These are phyloP conservation scores for Gnomoniopsis sp. DNA, from an alignment of 2,329 filamentous ascomycete genomes.

Conservation along the genomic window DNA sequence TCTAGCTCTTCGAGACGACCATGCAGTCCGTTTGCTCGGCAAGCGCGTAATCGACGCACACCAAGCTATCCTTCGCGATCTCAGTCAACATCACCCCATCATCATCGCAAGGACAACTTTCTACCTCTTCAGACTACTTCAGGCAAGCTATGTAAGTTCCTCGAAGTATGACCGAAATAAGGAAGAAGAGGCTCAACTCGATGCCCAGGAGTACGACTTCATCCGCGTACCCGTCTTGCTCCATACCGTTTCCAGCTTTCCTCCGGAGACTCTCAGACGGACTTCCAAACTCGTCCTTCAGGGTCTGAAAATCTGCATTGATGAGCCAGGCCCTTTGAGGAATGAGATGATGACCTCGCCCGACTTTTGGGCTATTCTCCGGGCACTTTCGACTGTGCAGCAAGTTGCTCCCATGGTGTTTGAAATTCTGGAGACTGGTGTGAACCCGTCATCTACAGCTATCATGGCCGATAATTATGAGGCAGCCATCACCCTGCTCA, in stretches of 20 bases:
- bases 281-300: slow-evolving; percentile 73
- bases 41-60: slow-evolving; percentile 76
- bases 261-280: slow-evolving; percentile 71
- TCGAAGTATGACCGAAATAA: slow-evolving; percentile 16
- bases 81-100: slow-evolving; percentile 75
- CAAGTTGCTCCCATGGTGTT: slow-evolving; percentile 78
- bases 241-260: slow-evolving; percentile 85
- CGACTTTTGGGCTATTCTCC: slow-evolving; percentile 92
- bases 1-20: slow-evolving; percentile 70
- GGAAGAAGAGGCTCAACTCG: slow-evolving; percentile 21
- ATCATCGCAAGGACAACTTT: slow-evolving; percentile 79
- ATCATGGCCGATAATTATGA: slow-evolving; percentile 97
- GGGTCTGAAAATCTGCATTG: slow-evolving; percentile 77
- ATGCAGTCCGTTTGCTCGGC: slow-evolving; percentile 69
- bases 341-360: slow-evolving; percentile 95
- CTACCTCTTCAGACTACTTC: slow-evolving; percentile 79
- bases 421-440: slow-evolving; percentile 76
- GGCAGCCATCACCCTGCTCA: slow-evolving; percentile 76
- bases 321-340: slow-evolving; percentile 70
- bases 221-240: slow-evolving; percentile 88
- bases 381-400: slow-evolving; percentile 65
- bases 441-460: slow-evolving; percentile 70
- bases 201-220: slow-evolving; percentile 74
- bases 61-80: slow-evolving; percentile 78
- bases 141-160: slow-evolving; percentile 74